Conservation (phyloP, 768 basidiomycete species). For the Amanita pseudoporphyria region DNA sequence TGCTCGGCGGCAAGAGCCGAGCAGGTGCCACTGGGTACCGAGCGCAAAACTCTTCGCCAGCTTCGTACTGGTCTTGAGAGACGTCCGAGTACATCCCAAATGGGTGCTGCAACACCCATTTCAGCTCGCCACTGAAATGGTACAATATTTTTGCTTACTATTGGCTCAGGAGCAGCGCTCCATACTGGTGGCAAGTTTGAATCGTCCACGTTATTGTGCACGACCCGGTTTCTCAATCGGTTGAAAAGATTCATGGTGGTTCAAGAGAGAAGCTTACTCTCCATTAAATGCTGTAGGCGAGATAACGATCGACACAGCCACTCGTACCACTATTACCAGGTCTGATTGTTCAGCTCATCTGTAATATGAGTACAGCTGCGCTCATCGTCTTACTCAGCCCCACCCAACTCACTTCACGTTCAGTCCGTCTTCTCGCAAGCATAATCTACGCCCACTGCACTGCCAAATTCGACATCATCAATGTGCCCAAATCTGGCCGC, state of each 20-base stretch:
- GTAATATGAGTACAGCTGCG: too few relatives aligned
- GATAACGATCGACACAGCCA: too few relatives aligned
- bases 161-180: conserved; percentile 1
- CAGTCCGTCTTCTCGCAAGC: too few relatives aligned
- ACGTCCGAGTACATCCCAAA: conserved; percentile 50
- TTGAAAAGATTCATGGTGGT: not conserved
- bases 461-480: not conserved
- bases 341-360: too few relatives aligned
- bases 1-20: conserved; percentile 37
- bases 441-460: too few relatives aligned
- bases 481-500: not conserved
- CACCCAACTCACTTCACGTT: not conserved
- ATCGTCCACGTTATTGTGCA: not conserved
- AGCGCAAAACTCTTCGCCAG: conserved; percentile 42
- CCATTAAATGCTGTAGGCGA: not conserved
- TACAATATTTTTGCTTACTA: not conserved
- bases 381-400: not conserved
- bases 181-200: not conserved
- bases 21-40: conserved; percentile 29
- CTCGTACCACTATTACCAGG: too few relatives aligned
- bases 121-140: not conserved
- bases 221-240: not conserved
- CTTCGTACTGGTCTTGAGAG: conserved; percentile 40
- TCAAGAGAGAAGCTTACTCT: not conserved
- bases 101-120: conserved; percentile 21